phyloP scores from a whole-genome alignment of 192 early-diverging fungal species.

The Oehlia diaphana region DNA sequence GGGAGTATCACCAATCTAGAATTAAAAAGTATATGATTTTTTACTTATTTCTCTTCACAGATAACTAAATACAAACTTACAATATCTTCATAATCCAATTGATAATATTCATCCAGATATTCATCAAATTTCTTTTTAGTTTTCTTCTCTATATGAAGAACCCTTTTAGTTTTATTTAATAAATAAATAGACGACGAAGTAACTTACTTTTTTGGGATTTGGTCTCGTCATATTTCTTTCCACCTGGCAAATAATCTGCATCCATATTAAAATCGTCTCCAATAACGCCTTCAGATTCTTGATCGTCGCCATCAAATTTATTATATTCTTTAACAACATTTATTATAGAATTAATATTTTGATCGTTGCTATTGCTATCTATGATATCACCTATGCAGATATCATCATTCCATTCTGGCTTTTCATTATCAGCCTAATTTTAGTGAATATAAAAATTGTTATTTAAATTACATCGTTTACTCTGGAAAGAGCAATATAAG shows the following conservation, averaged over 20 bases:
- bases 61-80: constrained; percentile 33
- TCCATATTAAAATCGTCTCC: constrained; percentile 90
- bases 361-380: constrained; percentile 23
- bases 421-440: constrained; percentile 55
- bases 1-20: constrained; percentile 70
- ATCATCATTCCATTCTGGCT: constrained; percentile 89
- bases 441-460: too few species aligned
- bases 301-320: constrained; percentile 38
- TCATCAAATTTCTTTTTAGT: constrained; percentile 56
- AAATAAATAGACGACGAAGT: constrained; percentile 7
- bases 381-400: constrained; percentile 70
- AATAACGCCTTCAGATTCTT: constrained; percentile 34
- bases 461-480: too few species aligned
- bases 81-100: constrained; percentile 92
- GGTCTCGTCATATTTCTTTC: constrained; percentile 52
- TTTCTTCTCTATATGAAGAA: constrained; percentile 16
- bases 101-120: constrained; percentile 89
- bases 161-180: constrained; percentile 15
- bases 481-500: background rate
- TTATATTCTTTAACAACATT: constrained; percentile 36
- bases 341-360: constrained; percentile 4
- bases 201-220: constrained; percentile 30
- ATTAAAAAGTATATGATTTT: background rate
- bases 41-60: too few species aligned
- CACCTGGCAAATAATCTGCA: constrained; percentile 82